Evolutionary conservation across 768 basidiomycete species (phyloP).

Genomic region (Rhizopogon sp.): DNA sequence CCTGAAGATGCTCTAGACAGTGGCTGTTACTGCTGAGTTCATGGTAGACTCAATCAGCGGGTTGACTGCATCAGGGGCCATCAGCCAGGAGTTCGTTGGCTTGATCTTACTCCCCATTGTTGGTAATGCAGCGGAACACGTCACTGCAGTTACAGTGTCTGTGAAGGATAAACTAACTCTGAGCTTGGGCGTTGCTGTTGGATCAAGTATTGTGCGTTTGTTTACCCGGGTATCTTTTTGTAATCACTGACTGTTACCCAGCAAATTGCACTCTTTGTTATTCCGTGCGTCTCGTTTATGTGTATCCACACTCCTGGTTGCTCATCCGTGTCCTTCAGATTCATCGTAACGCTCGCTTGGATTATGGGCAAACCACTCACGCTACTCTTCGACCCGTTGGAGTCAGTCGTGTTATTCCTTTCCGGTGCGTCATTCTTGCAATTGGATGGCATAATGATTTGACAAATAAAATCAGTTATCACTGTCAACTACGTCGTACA

Average conservation of each 20-base stretch:
- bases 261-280: conserved; percentile 72
- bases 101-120: conserved; percentile 88
- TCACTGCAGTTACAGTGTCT: conserved; percentile 87
- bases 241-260: conserved; percentile 18
- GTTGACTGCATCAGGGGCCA: conserved; percentile 47
- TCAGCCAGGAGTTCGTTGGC: conserved; percentile 82
- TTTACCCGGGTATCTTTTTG: neutral
- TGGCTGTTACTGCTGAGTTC: conserved; percentile 54
- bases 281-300: conserved; percentile 39
- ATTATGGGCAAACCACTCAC: conserved; percentile 72
- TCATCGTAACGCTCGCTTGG: conserved; percentile 80
- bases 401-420: conserved; percentile 39
- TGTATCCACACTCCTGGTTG: neutral
- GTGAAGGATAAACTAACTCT: conserved; percentile 87
- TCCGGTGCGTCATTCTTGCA: conserved; percentile 20
- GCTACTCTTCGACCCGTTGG: conserved; percentile 83
- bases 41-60: conserved; percentile 83
- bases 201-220: conserved; percentile 67
- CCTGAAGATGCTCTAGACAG: conserved; percentile 29
- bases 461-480: conserved; percentile 41
- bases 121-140: conserved; percentile 88
- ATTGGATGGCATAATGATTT: conserved; percentile 25
- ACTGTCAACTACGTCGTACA: conserved; percentile 83
- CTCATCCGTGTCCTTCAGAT: conserved; percentile 31
- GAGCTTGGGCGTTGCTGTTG: conserved; percentile 85